These are phyloP conservation scores for Leccinum imitatum DNA, from an alignment of 768 basidiomycete species.

Conservation along the genomic window DNA sequence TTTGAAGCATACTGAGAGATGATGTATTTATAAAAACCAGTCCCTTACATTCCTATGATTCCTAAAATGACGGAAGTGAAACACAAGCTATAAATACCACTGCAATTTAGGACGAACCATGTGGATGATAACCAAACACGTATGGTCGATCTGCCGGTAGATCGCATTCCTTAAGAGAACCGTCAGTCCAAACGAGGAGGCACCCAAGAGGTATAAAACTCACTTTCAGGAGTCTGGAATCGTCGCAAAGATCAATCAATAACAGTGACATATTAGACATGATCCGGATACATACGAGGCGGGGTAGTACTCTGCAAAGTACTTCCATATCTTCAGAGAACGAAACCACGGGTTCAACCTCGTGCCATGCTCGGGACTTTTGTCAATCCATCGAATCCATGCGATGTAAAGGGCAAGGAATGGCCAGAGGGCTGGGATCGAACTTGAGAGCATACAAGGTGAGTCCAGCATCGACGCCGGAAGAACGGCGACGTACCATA, in stretches of 20 bases:
- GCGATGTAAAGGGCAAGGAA: constrained; percentile 70
- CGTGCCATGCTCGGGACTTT: constrained; percentile 70
- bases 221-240: constrained; percentile 35
- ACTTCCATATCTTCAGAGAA: constrained; percentile 70
- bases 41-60: constrained; percentile 92
- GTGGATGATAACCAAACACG: constrained; percentile 98
- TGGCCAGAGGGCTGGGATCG: constrained; percentile 88
- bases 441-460: constrained; percentile 46
- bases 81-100: not conserved
- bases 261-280: not conserved
- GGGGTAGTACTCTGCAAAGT: constrained; percentile 92
- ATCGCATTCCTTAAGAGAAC: constrained; percentile 62
- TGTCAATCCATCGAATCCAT: constrained; percentile 78
- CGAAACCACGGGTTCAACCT: constrained; percentile 76
- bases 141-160: constrained; percentile 91
- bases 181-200: not conserved
- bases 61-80: constrained; percentile 45
- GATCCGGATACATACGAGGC: constrained; percentile 64
- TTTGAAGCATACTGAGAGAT: constrained; percentile 28
- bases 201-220: constrained; percentile 4
- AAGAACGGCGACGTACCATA: constrained; percentile 57
- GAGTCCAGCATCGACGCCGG: not conserved
- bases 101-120: constrained; percentile 55
- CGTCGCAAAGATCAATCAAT: not conserved
- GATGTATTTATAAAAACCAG: not conserved